Base-by-base conservation (phyloP, 345 rosid genomes). In the Viola odorata region DNA sequence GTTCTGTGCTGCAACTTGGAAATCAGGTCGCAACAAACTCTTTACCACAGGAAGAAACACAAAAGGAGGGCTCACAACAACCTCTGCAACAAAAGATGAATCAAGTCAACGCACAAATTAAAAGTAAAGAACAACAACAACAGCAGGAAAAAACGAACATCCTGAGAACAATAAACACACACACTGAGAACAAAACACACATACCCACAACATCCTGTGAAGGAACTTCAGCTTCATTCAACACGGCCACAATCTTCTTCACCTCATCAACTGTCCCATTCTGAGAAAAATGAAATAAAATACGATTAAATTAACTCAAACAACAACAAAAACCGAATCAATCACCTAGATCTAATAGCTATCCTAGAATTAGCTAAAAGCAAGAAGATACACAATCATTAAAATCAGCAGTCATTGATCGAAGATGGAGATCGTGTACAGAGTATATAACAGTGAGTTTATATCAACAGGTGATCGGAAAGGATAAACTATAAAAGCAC, bases 241-340 rank as follows among this genome's bases (percentile, higher is more conserved):
- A 69, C 15, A 62, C 40, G 6, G 78, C 39, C 44, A 86, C 82
- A 48, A 86, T 82, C 87, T 78, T 84, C 80, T 84, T 80, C 65
- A 86, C 94, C 66, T 86, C 89, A 44, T 84, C 87, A 63, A 68
- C 56, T 17, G 94, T 78, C 39, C 94, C 94, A 75, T 84, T 86
- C 89, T 86, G 73, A 61, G 15, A 0, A 37, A 36, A 41, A 3
- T 39, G 5, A 1, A 13, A 55, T 23, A 16, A 6, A 7, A 54
- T 23, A 3, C 15, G 37, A 45, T 10, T 8, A 45, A 57, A 16
- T 37, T 2, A 49, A 36, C 7, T 39, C 12, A 12, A 13, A 4
- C 1, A 55, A 42, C 45, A 42, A 6, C 2, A 11, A 42, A 42
- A 11, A 6, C 1, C 7, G 11, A 42, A 11, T 42, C 45, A 42